Percentiles rank a stretch among this genome's conserved stretches.
Conservation (phyloP, 129 eudicot genomes). For the Deinandra increscens region DNA sequence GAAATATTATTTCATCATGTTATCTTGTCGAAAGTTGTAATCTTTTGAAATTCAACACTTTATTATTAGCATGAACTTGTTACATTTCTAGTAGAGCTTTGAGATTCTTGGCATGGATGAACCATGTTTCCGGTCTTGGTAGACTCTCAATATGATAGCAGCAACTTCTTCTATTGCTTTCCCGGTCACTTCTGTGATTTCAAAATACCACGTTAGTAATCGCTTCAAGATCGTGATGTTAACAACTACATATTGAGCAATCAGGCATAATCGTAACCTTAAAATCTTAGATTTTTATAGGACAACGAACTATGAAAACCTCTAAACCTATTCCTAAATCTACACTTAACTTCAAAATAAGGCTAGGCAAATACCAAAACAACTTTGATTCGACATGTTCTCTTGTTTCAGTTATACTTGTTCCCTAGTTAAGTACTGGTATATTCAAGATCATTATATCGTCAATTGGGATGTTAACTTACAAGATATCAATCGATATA, state of each 20-base stretch:
- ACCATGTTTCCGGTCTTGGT: conserved; percentile 57
- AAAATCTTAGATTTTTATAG: not conserved
- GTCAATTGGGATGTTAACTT: no score
- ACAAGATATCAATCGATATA: no score
- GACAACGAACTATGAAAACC: no score
- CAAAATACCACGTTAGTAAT: not conserved
- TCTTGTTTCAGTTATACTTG: no score
- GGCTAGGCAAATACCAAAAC: no score
- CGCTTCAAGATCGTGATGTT: not conserved
- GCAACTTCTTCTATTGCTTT: conserved; percentile 80
- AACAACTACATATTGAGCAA: not conserved
- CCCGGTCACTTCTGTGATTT: conserved; percentile 65
- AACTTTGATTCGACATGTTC: no score
- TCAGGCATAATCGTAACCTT: not conserved
- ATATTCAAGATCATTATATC: no score
- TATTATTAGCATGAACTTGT: conserved; percentile 18
- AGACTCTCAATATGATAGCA: conserved; percentile 59
- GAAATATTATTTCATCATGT: not conserved
- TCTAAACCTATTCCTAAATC: no score
- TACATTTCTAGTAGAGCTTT: conserved; percentile 45
- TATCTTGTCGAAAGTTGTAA: not conserved
- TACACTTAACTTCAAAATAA: no score
- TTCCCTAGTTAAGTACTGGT: no score
- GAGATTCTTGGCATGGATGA: conserved; percentile 55
- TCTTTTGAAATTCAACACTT: conserved; percentile 4